Base-by-base conservation (phyloP, 2,329 filamentous ascomycete genomes). In the Ascochyta lentis region DNA sequence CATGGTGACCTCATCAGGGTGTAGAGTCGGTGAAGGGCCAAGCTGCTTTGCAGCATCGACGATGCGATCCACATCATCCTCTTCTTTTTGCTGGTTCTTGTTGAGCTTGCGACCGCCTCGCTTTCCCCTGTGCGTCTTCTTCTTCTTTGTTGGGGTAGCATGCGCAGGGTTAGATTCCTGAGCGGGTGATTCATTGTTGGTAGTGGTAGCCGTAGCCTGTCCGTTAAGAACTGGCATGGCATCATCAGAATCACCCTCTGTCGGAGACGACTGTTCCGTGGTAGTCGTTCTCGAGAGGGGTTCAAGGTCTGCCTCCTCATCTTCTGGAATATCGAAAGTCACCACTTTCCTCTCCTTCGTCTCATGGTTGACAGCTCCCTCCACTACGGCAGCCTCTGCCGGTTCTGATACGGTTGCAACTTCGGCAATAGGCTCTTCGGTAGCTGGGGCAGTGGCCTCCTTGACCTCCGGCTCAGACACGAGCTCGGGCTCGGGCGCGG, bases 101-200 rank as follows among this genome's bases (percentile, higher is more conserved):
- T 79, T 79, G 60, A 78, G 76, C 61, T 78, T 78, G 19, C 73
- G 72, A 22, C 80, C 80, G 24, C 79, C 80, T 16, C 80, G 76
- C 57, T 78, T 79, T 23, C 80, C 80, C 51, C 80, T 70, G 44
- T 81, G 80, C 5, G 80, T 79, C 59, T 81, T 81, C 68, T 79
- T 80, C 69, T 81, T 81, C 64, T 77, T 79, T 0, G 65, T 69
- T 1, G 72, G 72, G 10, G 69, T 71, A n/a, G 63, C 54, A 40
- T 55, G 61, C 22, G 60, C 63, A 24, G 58, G 51, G 15, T 52
- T 61, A 10, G 66, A 55, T 31, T 68, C 70, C 43, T 70, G 67
- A 15, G 60, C 50, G 29, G 60, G 52, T 29, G 61, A 59, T 4
- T 71, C 68, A 26, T 43, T 45, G 16, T 61, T 54, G 16, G 58